A percentile compares a stretch with the other conserved stretches of the same genome.
These are phyloP conservation scores for Cladosporium austrohemisphaericum DNA, from an alignment of 2,329 filamentous ascomycete species.

Conservation along the genomic window DNA sequence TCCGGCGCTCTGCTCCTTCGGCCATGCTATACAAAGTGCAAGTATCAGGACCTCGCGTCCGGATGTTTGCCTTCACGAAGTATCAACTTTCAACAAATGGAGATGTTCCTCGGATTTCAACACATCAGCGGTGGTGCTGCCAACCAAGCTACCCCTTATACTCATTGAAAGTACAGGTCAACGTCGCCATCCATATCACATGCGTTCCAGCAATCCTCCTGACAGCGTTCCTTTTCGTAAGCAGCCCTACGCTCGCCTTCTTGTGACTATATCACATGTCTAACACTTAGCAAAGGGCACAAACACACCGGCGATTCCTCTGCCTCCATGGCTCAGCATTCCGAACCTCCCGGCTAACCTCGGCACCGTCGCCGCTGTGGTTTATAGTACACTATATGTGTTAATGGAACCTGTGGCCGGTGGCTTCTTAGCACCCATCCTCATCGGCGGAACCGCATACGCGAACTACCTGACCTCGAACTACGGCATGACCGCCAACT, in stretches of 20 bases:
- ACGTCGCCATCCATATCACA: conserved; percentile 72
- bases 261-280: background rate
- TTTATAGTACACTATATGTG: conserved; percentile 78
- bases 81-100: conserved; percentile 1
- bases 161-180: conserved; percentile 50
- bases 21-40: background rate
- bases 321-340: conserved; percentile 53
- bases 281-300: conserved; percentile 45
- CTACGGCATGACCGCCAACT: conserved; percentile 58
- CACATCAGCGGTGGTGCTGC: conserved; percentile 11
- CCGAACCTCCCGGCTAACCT: conserved; percentile 58
- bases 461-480: conserved; percentile 69
- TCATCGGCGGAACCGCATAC: conserved; percentile 70
- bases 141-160: background rate
- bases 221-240: conserved; percentile 67
- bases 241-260: conserved; percentile 26
- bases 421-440: conserved; percentile 67
- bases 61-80: background rate
- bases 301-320: conserved; percentile 52
- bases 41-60: background rate
- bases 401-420: conserved; percentile 93
- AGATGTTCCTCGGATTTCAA: conserved; percentile 9
- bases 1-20: background rate
- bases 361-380: conserved; percentile 53
- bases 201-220: conserved; percentile 75